Base-by-base conservation (phyloP, 2,329 filamentous ascomycete species). In the Fusarium subglutinans region DNA sequence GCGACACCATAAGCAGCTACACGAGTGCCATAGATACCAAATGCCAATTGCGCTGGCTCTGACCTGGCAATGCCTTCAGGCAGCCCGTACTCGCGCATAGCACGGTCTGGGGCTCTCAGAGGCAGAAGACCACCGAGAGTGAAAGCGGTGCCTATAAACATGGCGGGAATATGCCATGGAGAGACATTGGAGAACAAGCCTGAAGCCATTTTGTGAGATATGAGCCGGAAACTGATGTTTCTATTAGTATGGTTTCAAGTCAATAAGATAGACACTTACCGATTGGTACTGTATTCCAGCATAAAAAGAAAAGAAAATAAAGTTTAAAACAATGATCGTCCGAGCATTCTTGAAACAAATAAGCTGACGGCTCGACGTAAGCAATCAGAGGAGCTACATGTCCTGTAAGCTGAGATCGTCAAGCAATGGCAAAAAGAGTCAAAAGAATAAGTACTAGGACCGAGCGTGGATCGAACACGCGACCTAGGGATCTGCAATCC, bases 91-190 rank as follows among this genome's bases (percentile, higher is more conserved):
- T 80, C 79, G 30, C 73, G 70, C 44, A 83, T 83, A 18, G 81
- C 80, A 33, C 71, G 76, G 28, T 75, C 59, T 6, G 80, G 74
- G 58, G 80, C 79, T 72, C 76, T 80, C 41, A 83, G 72, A 20
- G 81, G 82, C 12, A 81, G 75, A 40, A 82, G 68, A 18, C 81
- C 80, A 28, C 80, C 81, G 53, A 83, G 72, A 8, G 77, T 80
- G 24, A 78, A 77, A 14, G 77, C 69, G 26, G 78, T 80, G 26
- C 79, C 81, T 24, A 81, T 66, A 6, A 80, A 77, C 18, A 80
- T 53, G 13, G 75, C 70, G 4, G 78, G 78, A 44, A 78, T 74
- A 53, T 81, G 79, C 71, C 73, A 77, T 10, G 67, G 64, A 15
- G 75, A 69, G 41, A 77, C 73, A 18, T 56, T 41, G 6, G 70